phyloP scores from a whole-genome alignment of 495 filamentous ascomycete genomes.

The Penicillium lividum region DNA sequence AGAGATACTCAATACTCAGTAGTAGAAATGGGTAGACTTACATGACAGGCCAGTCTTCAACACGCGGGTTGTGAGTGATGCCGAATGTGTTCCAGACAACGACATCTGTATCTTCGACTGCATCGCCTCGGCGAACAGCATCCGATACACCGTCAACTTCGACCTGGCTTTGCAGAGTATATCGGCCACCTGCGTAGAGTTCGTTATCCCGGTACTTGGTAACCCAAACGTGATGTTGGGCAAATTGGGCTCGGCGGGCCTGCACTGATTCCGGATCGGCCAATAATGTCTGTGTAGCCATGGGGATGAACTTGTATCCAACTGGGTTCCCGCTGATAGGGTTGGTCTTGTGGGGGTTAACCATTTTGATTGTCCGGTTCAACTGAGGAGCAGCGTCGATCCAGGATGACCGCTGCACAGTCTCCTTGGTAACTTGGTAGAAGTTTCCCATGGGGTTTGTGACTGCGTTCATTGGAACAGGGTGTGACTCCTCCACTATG shows the following conservation, averaged over 20 bases:
- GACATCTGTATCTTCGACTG: constrained; percentile 52
- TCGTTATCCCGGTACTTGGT: constrained; percentile 78
- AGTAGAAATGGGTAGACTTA: constrained; percentile 18
- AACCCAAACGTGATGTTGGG: constrained; percentile 83
- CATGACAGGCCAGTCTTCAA: constrained; percentile 74
- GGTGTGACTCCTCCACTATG: constrained; percentile 70
- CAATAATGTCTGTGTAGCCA: constrained; percentile 77
- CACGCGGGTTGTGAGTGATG: constrained; percentile 63
- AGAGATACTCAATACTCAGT: background rate
- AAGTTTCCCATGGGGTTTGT: constrained; percentile 85
- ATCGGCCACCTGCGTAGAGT: constrained; percentile 80
- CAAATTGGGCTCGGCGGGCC: constrained; percentile 78
- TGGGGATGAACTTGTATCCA: constrained; percentile 77
- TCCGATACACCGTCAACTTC: constrained; percentile 61
- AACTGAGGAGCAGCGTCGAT: constrained; percentile 63
- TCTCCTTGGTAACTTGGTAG: constrained; percentile 65
- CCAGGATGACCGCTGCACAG: constrained; percentile 63
- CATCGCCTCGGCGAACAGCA: constrained; percentile 53
- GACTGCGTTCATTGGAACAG: constrained; percentile 64
- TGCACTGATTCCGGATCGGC: constrained; percentile 74
- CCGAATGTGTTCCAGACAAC: constrained; percentile 59
- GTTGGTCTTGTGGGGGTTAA: constrained; percentile 69
- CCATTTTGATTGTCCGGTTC: constrained; percentile 81
- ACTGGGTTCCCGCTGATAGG: constrained; percentile 74
- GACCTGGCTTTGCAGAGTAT: constrained; percentile 75